phyloP scores from a whole-genome alignment of 345 rosid genomes.

The Hibiscus syriacus region DNA sequence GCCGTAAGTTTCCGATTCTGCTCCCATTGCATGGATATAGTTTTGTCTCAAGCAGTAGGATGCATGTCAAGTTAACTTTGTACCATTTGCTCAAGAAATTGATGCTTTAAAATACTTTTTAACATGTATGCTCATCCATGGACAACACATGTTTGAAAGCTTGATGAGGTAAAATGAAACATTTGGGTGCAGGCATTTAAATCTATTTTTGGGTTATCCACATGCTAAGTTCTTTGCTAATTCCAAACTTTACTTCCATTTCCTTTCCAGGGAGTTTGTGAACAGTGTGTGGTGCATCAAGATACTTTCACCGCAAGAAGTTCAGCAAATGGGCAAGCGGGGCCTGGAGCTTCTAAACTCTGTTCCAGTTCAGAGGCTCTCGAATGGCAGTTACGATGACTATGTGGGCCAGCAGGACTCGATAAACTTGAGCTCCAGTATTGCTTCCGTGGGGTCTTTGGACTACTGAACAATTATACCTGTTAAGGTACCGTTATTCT shows the following conservation, averaged over 20 bases:
- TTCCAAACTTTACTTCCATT: neutral
- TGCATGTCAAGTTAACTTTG: neutral
- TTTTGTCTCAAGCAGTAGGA: neutral
- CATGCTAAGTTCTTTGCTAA: neutral
- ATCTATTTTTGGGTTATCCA: neutral
- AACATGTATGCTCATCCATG: neutral
- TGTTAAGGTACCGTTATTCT: slow-evolving; percentile 15
- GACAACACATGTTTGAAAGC: neutral
- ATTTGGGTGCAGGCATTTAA: slow-evolving; percentile 2
- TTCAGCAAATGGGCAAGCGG: slow-evolving; percentile 90
- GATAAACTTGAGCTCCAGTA: slow-evolving; percentile 58
- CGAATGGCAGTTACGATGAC: slow-evolving; percentile 72
- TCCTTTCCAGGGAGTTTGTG: slow-evolving; percentile 74
- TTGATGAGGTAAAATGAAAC: neutral
- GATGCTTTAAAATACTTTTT: neutral
- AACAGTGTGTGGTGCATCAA: slow-evolving; percentile 94
- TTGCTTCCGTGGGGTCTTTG: slow-evolving; percentile 78
- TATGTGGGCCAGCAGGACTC: slow-evolving; percentile 65
- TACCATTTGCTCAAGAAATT: neutral
- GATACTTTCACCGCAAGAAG: slow-evolving; percentile 88
- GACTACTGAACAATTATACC: slow-evolving; percentile 37
- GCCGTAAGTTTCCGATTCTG: slow-evolving; percentile 60
- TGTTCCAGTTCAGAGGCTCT: slow-evolving; percentile 69
- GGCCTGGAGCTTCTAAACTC: slow-evolving; percentile 74
- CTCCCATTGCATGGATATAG: neutral